Base-by-base conservation (phyloP, 2,329 filamentous ascomycete genomes). In the Drechslerella dactyloides region DNA sequence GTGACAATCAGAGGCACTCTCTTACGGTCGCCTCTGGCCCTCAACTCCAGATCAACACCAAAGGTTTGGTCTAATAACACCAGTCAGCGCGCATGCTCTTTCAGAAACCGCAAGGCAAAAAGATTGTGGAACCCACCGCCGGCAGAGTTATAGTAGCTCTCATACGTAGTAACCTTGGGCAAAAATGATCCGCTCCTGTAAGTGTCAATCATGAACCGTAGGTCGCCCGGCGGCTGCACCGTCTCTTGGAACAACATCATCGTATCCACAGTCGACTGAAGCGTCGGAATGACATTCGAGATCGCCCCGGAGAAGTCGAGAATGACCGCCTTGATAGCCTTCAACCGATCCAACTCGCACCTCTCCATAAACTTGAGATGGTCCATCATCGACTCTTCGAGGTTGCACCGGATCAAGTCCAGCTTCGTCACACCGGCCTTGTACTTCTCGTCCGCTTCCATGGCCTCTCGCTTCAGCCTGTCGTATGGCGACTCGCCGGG, bases 211-310 rank as follows among this genome's bases (percentile, higher is more conserved):
- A 99, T 85, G 79, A 97, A 99, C 74, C 94, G 86, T 75, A 99
- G 82, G 80, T 99, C 94, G 42, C 91, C 90, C 53, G 88, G 79
- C 4, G 94, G 94, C 80, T 97, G 94, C n/a, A 99, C 90, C 0
- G 94, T 97, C 83, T 99, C 94, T 80, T 99, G 94, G 82, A 96
- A 99, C 52, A 99, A 85, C 88, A 99, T 92, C 93, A 99, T 97
- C 79, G 96, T 92, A 82, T 99, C 94, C 23, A 99, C 92, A 0
- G 93, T 92, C 69, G 93, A 93, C 81, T 97, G 94, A 73, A 99
- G 82, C 78, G 90, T 96, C 17, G 94, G 96, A 74, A 99, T 97
- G 77, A 97, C 93, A 78, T 99, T 99, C 83, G 93, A 93, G 79
- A 99, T 90, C 40, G 93, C 92, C 51, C 94, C 94, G 2, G 93